Conservation (phyloP, 176 grass and related monocot species). For the Canna indica region DNA sequence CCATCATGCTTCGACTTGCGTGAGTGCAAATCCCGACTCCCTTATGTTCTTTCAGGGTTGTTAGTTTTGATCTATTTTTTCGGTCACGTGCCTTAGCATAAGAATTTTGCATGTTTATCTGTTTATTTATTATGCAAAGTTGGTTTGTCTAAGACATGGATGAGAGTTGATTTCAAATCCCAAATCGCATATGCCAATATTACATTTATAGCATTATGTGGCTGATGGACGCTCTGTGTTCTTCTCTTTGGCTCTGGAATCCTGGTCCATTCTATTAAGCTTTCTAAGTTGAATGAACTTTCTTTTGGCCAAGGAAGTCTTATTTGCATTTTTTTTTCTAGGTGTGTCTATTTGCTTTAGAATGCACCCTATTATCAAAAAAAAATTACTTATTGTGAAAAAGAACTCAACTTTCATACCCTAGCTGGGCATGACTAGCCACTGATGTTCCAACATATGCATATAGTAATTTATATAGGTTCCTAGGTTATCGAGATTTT, state of each 20-base stretch:
- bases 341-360: not conserved
- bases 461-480: not conserved
- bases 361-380: not conserved
- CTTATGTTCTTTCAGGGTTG: no score
- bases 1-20: constrained; percentile 98
- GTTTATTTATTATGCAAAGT: no score
- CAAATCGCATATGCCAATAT: not conserved
- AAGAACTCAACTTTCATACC: not conserved
- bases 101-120: no score
- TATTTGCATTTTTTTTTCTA: not conserved
- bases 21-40: constrained; percentile 12
- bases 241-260: not conserved
- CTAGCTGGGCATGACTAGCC: not conserved
- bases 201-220: not conserved
- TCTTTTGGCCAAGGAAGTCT: not conserved
- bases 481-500: not conserved
- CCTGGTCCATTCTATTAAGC: not conserved
- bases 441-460: not conserved
- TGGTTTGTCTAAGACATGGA: no score
- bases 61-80: no score
- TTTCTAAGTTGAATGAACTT: not conserved
- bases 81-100: no score
- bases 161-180: not conserved
- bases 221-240: not conserved
- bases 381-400: not conserved